phyloP scores from a whole-genome alignment of 768 basidiomycete species.

The Tricholoma hemisulphureum region DNA sequence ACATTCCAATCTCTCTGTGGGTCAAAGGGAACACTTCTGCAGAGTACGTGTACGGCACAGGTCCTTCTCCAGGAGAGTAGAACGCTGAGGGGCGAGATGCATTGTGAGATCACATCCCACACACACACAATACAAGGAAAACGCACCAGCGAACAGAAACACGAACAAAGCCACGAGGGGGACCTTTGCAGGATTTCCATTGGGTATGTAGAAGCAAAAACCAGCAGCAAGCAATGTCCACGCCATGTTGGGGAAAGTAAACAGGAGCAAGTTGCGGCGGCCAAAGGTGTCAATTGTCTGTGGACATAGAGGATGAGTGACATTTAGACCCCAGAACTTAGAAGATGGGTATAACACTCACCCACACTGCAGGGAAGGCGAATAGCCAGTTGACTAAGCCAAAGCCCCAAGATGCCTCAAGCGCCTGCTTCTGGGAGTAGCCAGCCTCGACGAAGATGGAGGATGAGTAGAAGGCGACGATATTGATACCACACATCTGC shows the following conservation, averaged over 20 bases:
- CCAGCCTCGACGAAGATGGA: slow-evolving; percentile 66
- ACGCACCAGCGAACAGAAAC: slow-evolving; percentile 42
- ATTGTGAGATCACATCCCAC: not conserved
- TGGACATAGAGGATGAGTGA: not conserved
- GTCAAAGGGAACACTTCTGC: slow-evolving; percentile 90
- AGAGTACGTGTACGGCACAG: slow-evolving; percentile 88
- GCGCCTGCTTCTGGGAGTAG: slow-evolving; percentile 50
- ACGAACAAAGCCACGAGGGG: slow-evolving; percentile 43
- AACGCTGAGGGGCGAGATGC: slow-evolving; percentile 36
- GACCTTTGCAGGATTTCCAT: slow-evolving; percentile 34
- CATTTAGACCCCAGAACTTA: slow-evolving; percentile 10
- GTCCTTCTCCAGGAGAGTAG: slow-evolving; percentile 86
- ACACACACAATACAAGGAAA: not conserved
- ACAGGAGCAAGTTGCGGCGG: slow-evolving; percentile 70
- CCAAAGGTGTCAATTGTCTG: slow-evolving; percentile 74
- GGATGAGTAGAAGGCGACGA: slow-evolving; percentile 78
- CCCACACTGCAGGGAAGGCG: slow-evolving; percentile 64
- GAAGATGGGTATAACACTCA: slow-evolving; percentile 27
- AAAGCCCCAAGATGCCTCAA: slow-evolving; percentile 67
- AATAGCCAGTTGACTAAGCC: slow-evolving; percentile 66
- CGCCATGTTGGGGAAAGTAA: slow-evolving; percentile 82
- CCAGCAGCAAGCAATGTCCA: slow-evolving; percentile 74
- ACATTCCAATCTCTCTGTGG: slow-evolving; percentile 66
- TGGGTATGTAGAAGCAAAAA: slow-evolving; percentile 60
- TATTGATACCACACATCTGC: slow-evolving; percentile 84